Evolutionary conservation across 352 stramenopile genomes (phyloP).

Genomic region (Globisporangium okanoganense): DNA sequence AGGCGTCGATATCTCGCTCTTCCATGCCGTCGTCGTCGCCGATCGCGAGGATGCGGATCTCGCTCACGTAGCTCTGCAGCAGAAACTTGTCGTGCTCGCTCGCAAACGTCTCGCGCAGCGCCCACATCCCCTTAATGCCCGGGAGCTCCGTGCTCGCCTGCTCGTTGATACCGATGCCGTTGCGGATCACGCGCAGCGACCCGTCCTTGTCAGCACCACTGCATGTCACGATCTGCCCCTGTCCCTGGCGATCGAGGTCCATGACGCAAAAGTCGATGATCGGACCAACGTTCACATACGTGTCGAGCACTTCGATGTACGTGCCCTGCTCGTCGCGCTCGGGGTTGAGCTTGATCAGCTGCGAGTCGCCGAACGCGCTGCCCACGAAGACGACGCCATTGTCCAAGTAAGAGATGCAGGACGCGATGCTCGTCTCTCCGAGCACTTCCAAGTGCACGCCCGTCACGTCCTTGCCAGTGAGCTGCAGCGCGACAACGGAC

Average conservation of each 20-base stretch:
- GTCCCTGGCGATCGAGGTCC: conserved; percentile 91
- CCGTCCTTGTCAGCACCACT: conserved; percentile 95
- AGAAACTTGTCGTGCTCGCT: conserved; percentile 93
- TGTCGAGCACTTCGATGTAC: conserved; percentile 94
- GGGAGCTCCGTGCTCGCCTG: conserved; percentile 93
- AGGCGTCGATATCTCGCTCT: conserved; percentile 88
- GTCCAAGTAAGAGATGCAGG: conserved; percentile 91
- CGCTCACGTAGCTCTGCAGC: conserved; percentile 94
- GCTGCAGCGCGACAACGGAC: conserved; percentile 86
- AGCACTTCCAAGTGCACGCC: conserved; percentile 92
- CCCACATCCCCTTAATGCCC: conserved; percentile 98
- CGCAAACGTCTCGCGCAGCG: conserved; percentile 81
- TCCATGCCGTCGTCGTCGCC: conserved; percentile 87
- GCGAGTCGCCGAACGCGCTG: conserved; percentile 93
- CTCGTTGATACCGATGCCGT: conserved; percentile 98
- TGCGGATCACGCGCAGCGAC: conserved; percentile 96
- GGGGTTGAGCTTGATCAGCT: conserved; percentile 92
- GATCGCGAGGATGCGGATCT: conserved; percentile 96
- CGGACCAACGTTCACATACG: conserved; percentile 96
- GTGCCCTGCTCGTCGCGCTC: conserved; percentile 72
- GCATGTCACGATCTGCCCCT: conserved; percentile 96
- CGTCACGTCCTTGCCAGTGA: conserved; percentile 64
- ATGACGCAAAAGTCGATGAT: conserved; percentile 99
- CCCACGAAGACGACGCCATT: conserved; percentile 96
- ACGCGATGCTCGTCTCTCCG: conserved; percentile 90